Evolutionary conservation across 257 asterid species (phyloP).

Genomic region (Dorcoceras hygrometricum): DNA sequence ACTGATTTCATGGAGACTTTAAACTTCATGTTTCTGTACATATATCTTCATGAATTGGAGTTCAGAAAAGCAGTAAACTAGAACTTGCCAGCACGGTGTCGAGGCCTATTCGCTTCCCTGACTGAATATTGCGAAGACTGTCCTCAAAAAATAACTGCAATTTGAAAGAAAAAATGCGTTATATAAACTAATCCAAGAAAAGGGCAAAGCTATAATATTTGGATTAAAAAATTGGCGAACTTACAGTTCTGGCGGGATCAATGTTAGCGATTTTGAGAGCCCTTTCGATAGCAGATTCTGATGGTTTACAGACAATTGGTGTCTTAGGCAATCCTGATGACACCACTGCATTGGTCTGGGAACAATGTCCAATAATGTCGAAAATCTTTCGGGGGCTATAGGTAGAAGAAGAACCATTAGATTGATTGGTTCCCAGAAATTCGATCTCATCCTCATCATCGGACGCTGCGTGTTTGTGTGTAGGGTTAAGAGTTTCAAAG

Average conservation of each 20-base stretch:
- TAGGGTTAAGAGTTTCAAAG: constrained; percentile 89
- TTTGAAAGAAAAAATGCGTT: background rate
- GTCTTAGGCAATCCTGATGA: constrained; percentile 62
- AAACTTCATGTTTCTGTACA: background rate
- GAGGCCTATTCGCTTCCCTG: constrained; percentile 83
- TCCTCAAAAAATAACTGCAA: constrained; percentile 91
- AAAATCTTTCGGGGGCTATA: constrained; percentile 42
- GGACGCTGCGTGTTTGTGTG: constrained; percentile 55
- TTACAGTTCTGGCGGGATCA: constrained; percentile 78
- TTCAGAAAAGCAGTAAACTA: background rate
- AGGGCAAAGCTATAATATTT: background rate
- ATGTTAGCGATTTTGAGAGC: constrained; percentile 82
- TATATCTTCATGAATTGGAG: background rate
- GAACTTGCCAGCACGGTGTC: constrained; percentile 73
- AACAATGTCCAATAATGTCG: constrained; percentile 73
- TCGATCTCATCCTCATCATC: constrained; percentile 81
- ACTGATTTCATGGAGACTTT: background rate
- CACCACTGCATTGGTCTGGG: constrained; percentile 47
- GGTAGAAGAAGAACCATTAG: constrained; percentile 14
- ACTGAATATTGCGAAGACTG: constrained; percentile 70
- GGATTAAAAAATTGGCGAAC: constrained; percentile 11
- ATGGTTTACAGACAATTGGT: constrained; percentile 88
- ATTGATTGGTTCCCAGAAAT: constrained; percentile 44
- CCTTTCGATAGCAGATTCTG: constrained; percentile 64
- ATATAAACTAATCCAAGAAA: constrained; percentile 5